Conservation (phyloP, 2,329 filamentous ascomycete genomes). For the Cadophora sp. region DNA sequence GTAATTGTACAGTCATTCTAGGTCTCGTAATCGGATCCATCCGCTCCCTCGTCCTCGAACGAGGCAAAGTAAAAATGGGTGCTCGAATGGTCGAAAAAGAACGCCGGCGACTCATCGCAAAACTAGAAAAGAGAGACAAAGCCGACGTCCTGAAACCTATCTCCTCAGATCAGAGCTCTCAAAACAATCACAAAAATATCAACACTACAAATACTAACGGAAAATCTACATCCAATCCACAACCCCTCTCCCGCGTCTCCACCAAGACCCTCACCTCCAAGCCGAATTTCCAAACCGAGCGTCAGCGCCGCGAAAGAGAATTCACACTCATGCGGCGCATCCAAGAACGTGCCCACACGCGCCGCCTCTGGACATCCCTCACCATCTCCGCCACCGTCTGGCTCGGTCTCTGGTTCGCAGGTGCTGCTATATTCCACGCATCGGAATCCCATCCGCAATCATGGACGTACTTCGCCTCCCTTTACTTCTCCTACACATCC, state of each 20-base stretch:
- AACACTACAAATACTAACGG: neutral
- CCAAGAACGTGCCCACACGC: constrained; percentile 67
- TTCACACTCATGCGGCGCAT: constrained; percentile 85
- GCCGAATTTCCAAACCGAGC: constrained; percentile 49
- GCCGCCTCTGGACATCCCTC: constrained; percentile 78
- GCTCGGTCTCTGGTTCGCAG: constrained; percentile 78
- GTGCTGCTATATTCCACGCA: constrained; percentile 74
- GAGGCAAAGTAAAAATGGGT: constrained; percentile 59
- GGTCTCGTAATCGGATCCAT: constrained; percentile 86
- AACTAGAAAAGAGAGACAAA: constrained; percentile 53
- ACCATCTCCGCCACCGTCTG: constrained; percentile 72
- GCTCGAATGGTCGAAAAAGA: constrained; percentile 67
- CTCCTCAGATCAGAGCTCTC: neutral
- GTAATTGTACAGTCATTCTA: constrained; percentile 61
- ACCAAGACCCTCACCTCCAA: constrained; percentile 12
- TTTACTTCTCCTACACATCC: constrained; percentile 88
- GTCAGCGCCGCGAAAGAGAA: constrained; percentile 69
- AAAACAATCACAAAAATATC: neutral
- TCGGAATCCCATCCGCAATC: constrained; percentile 55
- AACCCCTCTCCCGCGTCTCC: constrained; percentile 17
- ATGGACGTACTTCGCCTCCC: constrained; percentile 78
- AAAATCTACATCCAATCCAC: neutral
- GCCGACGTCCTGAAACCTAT: constrained; percentile 57
- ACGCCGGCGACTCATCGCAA: constrained; percentile 55
- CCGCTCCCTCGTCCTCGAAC: constrained; percentile 67